These are phyloP conservation scores for Ogataea pignaliae DNA, from an alignment of 805 yeast genomes.

Conservation along the genomic window DNA sequence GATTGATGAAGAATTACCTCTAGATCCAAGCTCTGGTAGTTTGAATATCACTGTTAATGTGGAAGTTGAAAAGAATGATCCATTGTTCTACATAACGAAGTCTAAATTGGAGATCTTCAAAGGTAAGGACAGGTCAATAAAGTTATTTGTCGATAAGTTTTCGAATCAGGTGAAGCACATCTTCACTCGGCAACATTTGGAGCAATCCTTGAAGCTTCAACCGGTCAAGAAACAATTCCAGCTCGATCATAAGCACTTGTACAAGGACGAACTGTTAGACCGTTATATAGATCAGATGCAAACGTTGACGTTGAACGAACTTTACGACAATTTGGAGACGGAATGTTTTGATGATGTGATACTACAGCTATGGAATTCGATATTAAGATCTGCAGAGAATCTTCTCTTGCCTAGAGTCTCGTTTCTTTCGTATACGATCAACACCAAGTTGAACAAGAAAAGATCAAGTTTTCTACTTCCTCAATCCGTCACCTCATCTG, in stretches of 20 bases:
- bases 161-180: conserved; percentile 51
- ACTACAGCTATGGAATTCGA: conserved; percentile 69
- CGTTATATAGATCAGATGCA: conserved; percentile 21
- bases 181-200: conserved; percentile 31
- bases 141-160: conserved; percentile 69
- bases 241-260: conserved; percentile 14
- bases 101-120: conserved; percentile 63
- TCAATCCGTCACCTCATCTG: too few species aligned
- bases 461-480: background rate
- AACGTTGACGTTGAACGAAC: conserved; percentile 17
- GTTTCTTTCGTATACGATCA: conserved; percentile 28
- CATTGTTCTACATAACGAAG: conserved; percentile 74
- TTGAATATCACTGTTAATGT: conserved; percentile 63
- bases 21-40: conserved; percentile 45
- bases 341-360: conserved; percentile 27
- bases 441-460: conserved; percentile 15
- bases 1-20: conserved; percentile 17
- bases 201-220: conserved; percentile 16
- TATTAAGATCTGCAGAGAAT: conserved; percentile 63
- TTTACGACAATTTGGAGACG: conserved; percentile 29
- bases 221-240: conserved; percentile 16
- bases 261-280: conserved; percentile 21
- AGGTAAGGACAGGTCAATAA: conserved; percentile 61
- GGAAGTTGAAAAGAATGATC: conserved; percentile 77
- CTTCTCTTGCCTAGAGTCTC: conserved; percentile 70